Evolutionary conservation across 2,329 filamentous ascomycete genomes (phyloP).

Genomic region (Nemania serpens): DNA sequence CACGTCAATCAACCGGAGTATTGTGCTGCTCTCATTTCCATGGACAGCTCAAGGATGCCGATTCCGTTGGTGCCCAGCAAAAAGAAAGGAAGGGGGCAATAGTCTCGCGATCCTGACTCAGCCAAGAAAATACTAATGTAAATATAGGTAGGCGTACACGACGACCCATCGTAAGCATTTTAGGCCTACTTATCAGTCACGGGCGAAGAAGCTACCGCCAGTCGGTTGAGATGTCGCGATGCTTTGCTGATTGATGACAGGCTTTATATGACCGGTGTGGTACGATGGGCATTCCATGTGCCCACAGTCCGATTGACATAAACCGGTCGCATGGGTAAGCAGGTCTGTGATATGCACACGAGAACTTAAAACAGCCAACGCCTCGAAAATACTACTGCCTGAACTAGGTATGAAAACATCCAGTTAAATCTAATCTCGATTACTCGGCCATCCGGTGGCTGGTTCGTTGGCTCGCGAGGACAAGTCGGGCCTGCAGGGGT

Average conservation of each 20-base stretch:
- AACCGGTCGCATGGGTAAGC: constrained; percentile 18
- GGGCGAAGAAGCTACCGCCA: no score
- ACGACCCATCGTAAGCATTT: not conserved
- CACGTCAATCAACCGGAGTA: constrained; percentile 10
- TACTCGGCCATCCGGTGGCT: constrained; percentile 25
- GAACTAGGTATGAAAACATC: constrained; percentile 2
- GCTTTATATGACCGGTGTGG: not conserved
- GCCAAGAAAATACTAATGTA: no score
- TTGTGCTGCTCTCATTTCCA: constrained; percentile 2
- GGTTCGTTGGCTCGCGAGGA: constrained; percentile 26
- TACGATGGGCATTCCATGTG: not conserved
- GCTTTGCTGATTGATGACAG: constrained; percentile 13
- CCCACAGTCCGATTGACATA: constrained; percentile 5
- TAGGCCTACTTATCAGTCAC: not conserved
- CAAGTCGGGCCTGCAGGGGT: constrained; percentile 28
- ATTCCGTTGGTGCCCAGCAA: not conserved
- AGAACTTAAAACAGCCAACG: constrained; percentile 21
- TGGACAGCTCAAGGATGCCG: not conserved
- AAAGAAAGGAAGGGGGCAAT: constrained; percentile 4
- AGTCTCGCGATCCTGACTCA: constrained; percentile 17
- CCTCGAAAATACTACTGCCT: constrained; percentile 2
- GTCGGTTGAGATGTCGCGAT: not conserved
- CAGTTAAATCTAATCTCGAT: constrained; percentile 29
- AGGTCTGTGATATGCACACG: constrained; percentile 21
- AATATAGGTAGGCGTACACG: not conserved